phyloP scores from a whole-genome alignment of 1,139 yeast genomes.

The Geotrichum europaeum region DNA sequence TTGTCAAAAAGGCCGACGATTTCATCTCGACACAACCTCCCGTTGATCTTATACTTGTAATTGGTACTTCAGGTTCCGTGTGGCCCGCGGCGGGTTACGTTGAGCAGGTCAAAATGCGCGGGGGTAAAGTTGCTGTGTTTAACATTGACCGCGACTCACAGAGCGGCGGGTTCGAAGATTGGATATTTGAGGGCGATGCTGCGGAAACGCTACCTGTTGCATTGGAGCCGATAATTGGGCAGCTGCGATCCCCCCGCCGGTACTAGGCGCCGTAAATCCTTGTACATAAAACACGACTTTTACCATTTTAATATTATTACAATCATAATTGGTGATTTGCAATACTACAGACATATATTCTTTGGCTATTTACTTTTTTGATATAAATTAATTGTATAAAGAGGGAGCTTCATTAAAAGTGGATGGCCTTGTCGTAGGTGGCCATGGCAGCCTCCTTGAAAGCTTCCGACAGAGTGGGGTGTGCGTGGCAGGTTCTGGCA shows the following conservation, averaged over 20 bases:
- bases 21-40: constrained; percentile 47
- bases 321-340: not conserved
- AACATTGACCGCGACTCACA: constrained; percentile 53
- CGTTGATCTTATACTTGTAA: constrained; percentile 70
- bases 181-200: constrained; percentile 83
- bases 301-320: not conserved
- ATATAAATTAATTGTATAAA: not conserved
- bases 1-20: constrained; percentile 61
- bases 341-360: not conserved
- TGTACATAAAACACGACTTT: not conserved
- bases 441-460: constrained; percentile 97
- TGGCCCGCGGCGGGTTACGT: constrained; percentile 93
- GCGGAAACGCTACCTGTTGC: constrained; percentile 64
- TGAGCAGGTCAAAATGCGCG: constrained; percentile 61
- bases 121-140: constrained; percentile 80
- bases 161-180: constrained; percentile 35
- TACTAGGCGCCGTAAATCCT: not conserved
- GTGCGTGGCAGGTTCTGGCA: constrained; percentile 97
- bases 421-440: constrained; percentile 83
- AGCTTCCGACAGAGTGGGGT: constrained; percentile 96
- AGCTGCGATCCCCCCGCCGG: constrained; percentile 9
- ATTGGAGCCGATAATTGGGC: constrained; percentile 40
- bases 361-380: not conserved
- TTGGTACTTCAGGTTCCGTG: constrained; percentile 79
- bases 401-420: constrained; percentile 44